A percentile compares a stretch with the other conserved stretches of the same genome.
Conservation (phyloP, 192 early-diverging fungal genomes). For the Coemansia asiatica region DNA sequence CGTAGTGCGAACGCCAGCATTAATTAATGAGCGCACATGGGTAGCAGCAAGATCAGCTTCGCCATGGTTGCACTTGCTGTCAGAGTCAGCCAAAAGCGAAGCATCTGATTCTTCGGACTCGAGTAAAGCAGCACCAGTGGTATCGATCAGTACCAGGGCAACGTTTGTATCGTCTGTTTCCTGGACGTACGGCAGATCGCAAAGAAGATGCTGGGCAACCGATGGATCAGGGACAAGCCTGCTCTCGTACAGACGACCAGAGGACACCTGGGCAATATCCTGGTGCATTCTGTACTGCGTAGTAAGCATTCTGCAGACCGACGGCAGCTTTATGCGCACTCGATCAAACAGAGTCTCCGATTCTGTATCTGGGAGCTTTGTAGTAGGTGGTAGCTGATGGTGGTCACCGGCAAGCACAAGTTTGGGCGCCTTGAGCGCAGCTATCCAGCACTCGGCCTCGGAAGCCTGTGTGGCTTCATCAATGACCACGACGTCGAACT, state of each 20-base stretch:
- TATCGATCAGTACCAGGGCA: conserved; percentile 73
- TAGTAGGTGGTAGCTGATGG: conserved; percentile 83
- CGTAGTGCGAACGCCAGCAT: conserved; percentile 59
- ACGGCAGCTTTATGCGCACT: conserved; percentile 62
- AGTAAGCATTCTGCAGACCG: conserved; percentile 67
- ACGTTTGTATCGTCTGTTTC: conserved; percentile 61
- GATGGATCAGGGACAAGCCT: conserved; percentile 63
- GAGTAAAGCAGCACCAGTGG: conserved; percentile 53
- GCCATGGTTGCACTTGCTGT: conserved; percentile 73
- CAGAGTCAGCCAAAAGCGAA: conserved; percentile 28
- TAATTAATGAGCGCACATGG: conserved; percentile 65
- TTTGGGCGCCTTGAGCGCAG: conserved; percentile 68
- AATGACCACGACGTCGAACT: conserved; percentile 84
- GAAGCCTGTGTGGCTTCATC: conserved; percentile 88
- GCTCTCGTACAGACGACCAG: conserved; percentile 68
- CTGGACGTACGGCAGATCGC: conserved; percentile 61
- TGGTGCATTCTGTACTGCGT: conserved; percentile 91
- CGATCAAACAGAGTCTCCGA: conserved; percentile 80
- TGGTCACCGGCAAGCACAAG: conserved; percentile 88
- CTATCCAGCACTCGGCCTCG: conserved; percentile 89
- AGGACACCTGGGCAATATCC: conserved; percentile 75
- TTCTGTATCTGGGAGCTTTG: conserved; percentile 56
- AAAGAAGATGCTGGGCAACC: conserved; percentile 65
- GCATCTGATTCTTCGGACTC: conserved; percentile 31
- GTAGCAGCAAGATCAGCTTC: conserved; percentile 68